Evolutionary conservation across 257 asterid species (phyloP).

Genomic region (Penstemon eatonii): DNA sequence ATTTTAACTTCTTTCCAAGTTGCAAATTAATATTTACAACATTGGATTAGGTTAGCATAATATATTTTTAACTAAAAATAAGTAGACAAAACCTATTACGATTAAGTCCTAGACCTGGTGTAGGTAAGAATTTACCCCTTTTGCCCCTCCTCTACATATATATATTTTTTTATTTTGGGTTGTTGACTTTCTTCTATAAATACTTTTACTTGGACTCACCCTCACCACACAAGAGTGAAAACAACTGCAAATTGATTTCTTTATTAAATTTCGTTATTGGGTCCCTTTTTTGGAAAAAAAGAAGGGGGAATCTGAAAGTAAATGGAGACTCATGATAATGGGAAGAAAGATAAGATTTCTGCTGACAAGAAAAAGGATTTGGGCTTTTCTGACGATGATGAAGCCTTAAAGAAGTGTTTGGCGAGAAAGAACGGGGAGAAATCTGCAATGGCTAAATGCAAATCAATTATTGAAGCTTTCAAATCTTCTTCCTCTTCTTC

Average conservation of each 20-base stretch:
- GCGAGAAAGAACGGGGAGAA: conserved; percentile 37
- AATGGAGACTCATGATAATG: conserved; percentile 12
- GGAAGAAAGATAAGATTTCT: conserved; percentile 7
- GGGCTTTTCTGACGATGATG: conserved; percentile 31
- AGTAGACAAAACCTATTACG: no score
- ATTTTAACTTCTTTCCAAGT: no score
- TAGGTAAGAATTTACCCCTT: no score
- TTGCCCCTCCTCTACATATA: no score
- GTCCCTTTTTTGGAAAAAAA: background rate
- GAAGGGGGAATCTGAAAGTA: background rate
- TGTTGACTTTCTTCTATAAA: no score
- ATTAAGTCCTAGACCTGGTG: no score
- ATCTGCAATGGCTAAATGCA: conserved; percentile 36
- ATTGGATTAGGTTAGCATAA: no score
- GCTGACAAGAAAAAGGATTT: conserved; percentile 29
- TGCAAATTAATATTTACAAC: no score
- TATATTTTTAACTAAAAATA: no score
- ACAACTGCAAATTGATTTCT: background rate
- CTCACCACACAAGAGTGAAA: background rate
- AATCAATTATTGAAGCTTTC: conserved; percentile 37
- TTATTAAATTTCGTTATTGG: background rate
- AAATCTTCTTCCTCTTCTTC: conserved; percentile 22
- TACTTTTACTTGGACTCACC: no score
- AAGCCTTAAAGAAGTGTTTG: conserved; percentile 41
- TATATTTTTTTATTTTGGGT: no score